Conservation (phyloP, 2,329 filamentous ascomycete species). For the Sclerotinia minor region DNA sequence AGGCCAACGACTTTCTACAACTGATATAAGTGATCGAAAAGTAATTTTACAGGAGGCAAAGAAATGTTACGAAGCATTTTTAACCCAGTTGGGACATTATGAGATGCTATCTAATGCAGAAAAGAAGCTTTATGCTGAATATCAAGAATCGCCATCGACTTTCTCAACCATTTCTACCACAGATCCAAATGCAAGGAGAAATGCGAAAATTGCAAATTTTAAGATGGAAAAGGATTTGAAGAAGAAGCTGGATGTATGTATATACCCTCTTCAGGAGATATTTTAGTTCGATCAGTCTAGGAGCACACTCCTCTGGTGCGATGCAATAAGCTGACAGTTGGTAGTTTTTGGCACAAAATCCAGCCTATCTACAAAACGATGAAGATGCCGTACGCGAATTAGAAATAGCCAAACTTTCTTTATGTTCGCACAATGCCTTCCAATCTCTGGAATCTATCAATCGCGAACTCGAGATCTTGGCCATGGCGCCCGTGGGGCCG, state of each 20-base stretch:
- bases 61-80: conserved; percentile 73
- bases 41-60: conserved; percentile 63
- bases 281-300: not conserved
- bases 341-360: conserved; percentile 60
- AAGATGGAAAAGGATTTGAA: conserved; percentile 83
- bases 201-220: conserved; percentile 84
- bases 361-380: conserved; percentile 66
- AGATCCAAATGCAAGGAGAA: conserved; percentile 67
- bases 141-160: conserved; percentile 66
- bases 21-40: conserved; percentile 55
- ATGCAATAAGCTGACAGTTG: conserved; percentile 36
- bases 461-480: conserved; percentile 80
- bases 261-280: conserved; percentile 39
- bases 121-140: conserved; percentile 68
- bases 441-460: conserved; percentile 84
- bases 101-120: conserved; percentile 66
- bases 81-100: conserved; percentile 77
- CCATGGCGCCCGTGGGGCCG: conserved; percentile 62
- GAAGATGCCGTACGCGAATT: conserved; percentile 81
- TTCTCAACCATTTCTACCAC: conserved; percentile 71
- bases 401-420: conserved; percentile 72
- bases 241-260: conserved; percentile 69
- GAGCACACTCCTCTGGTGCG: not conserved
- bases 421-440: conserved; percentile 77
- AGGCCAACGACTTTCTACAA: conserved; percentile 63